Evolutionary conservation across 2,329 filamentous ascomycete species (phyloP).

Genomic region (Phialemoniopsis sp.): DNA sequence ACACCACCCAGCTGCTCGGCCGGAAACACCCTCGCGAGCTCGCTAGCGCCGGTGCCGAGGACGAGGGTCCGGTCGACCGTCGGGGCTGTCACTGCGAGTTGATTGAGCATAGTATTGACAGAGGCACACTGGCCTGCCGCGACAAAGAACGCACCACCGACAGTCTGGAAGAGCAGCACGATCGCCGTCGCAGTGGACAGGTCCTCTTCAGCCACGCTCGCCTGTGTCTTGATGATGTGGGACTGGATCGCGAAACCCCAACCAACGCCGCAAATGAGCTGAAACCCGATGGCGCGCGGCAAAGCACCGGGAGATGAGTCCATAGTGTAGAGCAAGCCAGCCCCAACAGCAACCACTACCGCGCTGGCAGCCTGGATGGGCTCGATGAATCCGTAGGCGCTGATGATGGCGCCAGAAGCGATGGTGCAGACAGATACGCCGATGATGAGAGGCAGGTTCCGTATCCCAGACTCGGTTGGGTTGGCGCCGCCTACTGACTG

Average conservation of each 20-base stretch:
- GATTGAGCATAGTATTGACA: conserved; percentile 25
- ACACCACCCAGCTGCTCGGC: conserved; percentile 41
- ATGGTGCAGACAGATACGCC: conserved; percentile 29
- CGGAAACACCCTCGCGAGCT: conserved; percentile 43
- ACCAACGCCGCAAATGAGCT: conserved; percentile 41
- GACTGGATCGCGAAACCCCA: conserved; percentile 39
- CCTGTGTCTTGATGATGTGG: conserved; percentile 32
- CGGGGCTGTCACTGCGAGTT: conserved; percentile 11
- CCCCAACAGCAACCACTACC: conserved; percentile 26
- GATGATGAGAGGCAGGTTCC: conserved; percentile 34
- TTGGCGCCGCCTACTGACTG: conserved; percentile 37
- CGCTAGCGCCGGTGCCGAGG: conserved; percentile 36
- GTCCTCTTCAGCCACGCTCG: conserved; percentile 22
- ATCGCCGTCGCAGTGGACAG: conserved; percentile 32
- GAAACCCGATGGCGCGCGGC: too few relatives aligned
- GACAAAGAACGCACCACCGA: conserved; percentile 43
- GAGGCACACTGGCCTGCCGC: conserved; percentile 34
- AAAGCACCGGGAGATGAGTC: too few relatives aligned
- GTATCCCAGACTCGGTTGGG: conserved; percentile 29
- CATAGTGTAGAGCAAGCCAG: conserved; percentile 32
- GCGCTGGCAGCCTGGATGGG: conserved; percentile 31
- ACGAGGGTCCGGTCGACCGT: conserved; percentile 20
- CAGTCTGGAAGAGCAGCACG: conserved; percentile 35
- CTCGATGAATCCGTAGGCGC: conserved; percentile 19
- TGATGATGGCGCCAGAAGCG: conserved; percentile 24